Evolutionary conservation across 352 stramenopile genomes (phyloP).

Genomic region (Phytophthora ohioensis): DNA sequence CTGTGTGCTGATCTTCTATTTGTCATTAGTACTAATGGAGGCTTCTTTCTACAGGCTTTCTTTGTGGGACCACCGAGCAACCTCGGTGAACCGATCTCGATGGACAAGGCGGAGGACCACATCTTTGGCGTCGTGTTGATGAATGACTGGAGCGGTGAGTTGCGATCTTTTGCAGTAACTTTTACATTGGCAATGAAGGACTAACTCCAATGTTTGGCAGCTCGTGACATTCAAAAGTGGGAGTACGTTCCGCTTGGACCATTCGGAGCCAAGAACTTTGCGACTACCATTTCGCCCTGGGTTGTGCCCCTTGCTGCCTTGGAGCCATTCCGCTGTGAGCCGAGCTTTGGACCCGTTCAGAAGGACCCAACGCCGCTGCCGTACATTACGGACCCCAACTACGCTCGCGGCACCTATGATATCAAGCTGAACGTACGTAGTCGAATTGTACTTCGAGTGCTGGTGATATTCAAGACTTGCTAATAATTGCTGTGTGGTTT

Average conservation of each 20-base stretch:
- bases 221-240: conserved; percentile 95
- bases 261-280: conserved; percentile 98
- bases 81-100: conserved; percentile 88
- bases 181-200: background rate
- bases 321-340: conserved; percentile 92
- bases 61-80: conserved; percentile 93
- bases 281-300: conserved; percentile 97
- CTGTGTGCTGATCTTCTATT: background rate
- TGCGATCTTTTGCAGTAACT: background rate
- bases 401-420: conserved; percentile 90
- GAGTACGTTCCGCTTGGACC: conserved; percentile 98
- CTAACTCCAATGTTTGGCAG: conserved; percentile 30
- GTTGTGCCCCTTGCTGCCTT: conserved; percentile 95
- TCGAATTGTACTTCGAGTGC: background rate
- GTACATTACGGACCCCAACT: conserved; percentile 95
- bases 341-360: conserved; percentile 91
- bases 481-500: conserved; percentile 13
- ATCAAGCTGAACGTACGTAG: conserved; percentile 80
- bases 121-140: conserved; percentile 98
- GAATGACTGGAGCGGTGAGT: conserved; percentile 97
- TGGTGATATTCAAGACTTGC: conserved; percentile 44
- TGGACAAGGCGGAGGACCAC: conserved; percentile 93
- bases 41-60: conserved; percentile 68
- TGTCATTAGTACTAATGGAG: background rate
- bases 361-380: conserved; percentile 90